A percentile compares a stretch with the other conserved stretches of the same genome.
Conservation (phyloP, 768 basidiomycete genomes). For the Russula vinacea region DNA sequence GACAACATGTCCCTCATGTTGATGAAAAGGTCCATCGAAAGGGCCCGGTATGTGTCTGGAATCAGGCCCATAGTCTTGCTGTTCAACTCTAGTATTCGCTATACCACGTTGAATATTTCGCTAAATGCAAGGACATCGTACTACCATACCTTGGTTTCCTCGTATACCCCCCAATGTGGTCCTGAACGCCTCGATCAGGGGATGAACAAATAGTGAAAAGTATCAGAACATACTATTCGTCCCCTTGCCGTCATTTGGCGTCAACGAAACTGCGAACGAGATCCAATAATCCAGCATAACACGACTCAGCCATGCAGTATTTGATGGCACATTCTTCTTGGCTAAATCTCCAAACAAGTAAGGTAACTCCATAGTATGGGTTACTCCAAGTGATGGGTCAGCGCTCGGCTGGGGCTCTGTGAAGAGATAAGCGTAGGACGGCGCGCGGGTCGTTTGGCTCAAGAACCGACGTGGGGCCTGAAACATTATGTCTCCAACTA, state of each 20-base stretch:
- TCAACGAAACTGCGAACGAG: constrained; percentile 44
- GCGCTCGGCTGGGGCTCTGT: constrained; percentile 38
- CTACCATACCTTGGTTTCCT: no score
- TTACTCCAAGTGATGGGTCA: constrained; percentile 23
- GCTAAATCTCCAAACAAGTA: constrained; percentile 29
- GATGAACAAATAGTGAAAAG: no score
- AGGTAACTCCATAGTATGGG: constrained; percentile 29
- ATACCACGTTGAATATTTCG: no score
- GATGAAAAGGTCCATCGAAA: no score
- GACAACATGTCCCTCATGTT: constrained; percentile 9
- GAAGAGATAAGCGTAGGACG: constrained; percentile 45
- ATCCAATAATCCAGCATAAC: constrained; percentile 47
- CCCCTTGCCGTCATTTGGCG: constrained; percentile 46
- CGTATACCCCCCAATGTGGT: no score
- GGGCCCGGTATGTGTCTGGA: no score
- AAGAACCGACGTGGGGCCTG: constrained; percentile 42
- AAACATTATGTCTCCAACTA: constrained; percentile 42
- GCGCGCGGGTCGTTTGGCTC: constrained; percentile 42
- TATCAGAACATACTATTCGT: constrained; percentile 33
- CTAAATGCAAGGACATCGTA: no score
- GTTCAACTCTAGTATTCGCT: no score
- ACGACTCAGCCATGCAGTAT: constrained; percentile 34
- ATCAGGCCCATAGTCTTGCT: no score
- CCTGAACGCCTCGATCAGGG: no score
- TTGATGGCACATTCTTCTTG: constrained; percentile 5